These are phyloP conservation scores for Phytomonas francai DNA, from an alignment of 208 protist genomes.

Conservation along the genomic window DNA sequence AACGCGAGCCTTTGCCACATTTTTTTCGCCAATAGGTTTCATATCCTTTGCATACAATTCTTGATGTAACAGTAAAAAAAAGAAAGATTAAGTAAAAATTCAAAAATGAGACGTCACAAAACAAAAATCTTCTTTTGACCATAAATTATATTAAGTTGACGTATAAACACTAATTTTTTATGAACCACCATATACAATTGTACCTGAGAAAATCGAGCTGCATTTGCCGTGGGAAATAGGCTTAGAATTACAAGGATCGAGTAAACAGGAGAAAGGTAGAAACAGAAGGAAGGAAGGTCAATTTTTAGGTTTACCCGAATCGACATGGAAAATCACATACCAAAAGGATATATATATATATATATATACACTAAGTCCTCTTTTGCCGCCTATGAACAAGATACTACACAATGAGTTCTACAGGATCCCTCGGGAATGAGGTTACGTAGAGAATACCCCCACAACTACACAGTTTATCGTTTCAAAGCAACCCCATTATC, in stretches of 20 bases:
- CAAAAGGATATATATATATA: not conserved
- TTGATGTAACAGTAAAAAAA: conserved; percentile 8
- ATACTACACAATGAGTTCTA: not conserved
- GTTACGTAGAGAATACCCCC: not conserved
- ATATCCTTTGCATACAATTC: not conserved
- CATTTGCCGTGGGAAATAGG: not conserved
- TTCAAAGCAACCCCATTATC: not conserved
- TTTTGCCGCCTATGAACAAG: not conserved
- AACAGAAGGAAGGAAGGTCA: not conserved
- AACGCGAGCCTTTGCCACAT: conserved; percentile 32
- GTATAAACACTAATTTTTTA: not conserved
- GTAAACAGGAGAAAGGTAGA: not conserved
- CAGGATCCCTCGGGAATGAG: not conserved
- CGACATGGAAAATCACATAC: not conserved
- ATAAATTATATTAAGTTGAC: not conserved
- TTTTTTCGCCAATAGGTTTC: not conserved
- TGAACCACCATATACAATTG: not conserved
- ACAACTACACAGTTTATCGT: not conserved
- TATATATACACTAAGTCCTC: too few species aligned
- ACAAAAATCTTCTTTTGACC: not conserved
- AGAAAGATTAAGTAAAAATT: not conserved
- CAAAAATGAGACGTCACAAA: not conserved
- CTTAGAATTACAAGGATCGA: not conserved
- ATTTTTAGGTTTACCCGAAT: not conserved
- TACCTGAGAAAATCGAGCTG: not conserved